phyloP scores from a whole-genome alignment of 2,329 filamentous ascomycete species.

The Pestalotiopsis sp. region DNA sequence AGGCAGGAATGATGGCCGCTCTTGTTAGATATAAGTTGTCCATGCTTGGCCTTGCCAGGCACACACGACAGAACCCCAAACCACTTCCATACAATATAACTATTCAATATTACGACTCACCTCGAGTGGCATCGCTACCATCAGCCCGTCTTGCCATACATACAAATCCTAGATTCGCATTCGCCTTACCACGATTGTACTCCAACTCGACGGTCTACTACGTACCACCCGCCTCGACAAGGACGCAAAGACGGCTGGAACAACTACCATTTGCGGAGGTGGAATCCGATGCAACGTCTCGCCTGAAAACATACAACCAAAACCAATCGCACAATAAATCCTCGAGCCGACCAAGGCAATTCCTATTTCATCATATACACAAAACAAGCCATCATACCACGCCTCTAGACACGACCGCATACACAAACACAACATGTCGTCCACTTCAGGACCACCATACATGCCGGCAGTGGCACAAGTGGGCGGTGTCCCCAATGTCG shows the following conservation, averaged over 20 bases:
- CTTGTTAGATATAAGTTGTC: background rate
- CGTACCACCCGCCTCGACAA: background rate
- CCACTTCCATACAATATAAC: background rate
- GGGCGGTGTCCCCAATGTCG: constrained; percentile 5
- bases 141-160: background rate
- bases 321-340: background rate
- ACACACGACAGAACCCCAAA: background rate
- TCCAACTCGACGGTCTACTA: background rate
- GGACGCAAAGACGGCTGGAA: background rate
- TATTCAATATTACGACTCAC: background rate
- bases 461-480: constrained; percentile 3
- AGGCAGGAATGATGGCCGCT: background rate
- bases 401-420: background rate
- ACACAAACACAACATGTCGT: constrained; percentile 5
- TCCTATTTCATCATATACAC: background rate
- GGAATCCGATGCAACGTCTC: background rate
- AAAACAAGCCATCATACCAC: background rate
- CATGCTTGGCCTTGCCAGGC: background rate
- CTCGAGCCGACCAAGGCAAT: background rate
- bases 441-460: constrained; percentile 8
- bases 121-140: background rate
- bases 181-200: background rate
- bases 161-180: background rate
- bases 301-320: background rate
- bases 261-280: background rate